A percentile compares a stretch with the other conserved stretches of the same genome.
phyloP scores from a whole-genome alignment of 163 green algal species.

The Scenedesmus sp. region DNA sequence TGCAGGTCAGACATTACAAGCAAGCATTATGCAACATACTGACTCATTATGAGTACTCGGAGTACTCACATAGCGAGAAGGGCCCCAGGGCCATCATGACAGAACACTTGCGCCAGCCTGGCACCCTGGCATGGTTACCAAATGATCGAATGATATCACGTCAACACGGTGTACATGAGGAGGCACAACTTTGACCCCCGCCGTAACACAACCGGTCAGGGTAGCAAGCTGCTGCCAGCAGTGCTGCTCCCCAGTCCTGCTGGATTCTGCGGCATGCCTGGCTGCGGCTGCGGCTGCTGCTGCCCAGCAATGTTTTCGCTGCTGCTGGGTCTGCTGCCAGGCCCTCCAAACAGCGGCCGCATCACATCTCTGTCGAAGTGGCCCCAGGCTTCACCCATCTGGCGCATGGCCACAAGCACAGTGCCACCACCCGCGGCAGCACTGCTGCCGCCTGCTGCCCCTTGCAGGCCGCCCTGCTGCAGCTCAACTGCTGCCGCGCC shows the following conservation, averaged over 20 bases:
- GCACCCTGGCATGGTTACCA: no score
- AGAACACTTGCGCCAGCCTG: no score
- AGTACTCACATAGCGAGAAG: no score
- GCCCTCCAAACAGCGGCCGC: constrained; percentile 67
- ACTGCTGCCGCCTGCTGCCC: constrained; percentile 16
- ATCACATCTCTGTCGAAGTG: constrained; percentile 67
- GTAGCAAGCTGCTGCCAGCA: background rate
- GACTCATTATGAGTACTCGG: no score
- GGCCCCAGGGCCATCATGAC: no score
- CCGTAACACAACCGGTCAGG: background rate
- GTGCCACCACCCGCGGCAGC: background rate
- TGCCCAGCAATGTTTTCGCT: background rate
- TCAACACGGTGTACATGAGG: background rate
- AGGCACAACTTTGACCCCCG: background rate
- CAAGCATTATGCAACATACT: no score
- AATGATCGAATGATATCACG: no score
- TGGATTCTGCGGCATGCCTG: no score
- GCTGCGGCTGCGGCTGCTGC: background rate
- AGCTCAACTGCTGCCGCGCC: constrained; percentile 7
- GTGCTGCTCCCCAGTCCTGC: background rate
- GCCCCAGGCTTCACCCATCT: constrained; percentile 58
- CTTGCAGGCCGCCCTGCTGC: background rate
- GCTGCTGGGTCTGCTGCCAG: constrained; percentile 3
- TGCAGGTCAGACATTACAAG: no score
- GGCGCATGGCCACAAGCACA: constrained; percentile 3